These are phyloP conservation scores for Nigrospora oryzae DNA, from an alignment of 2,329 filamentous ascomycete species.

Conservation along the genomic window DNA sequence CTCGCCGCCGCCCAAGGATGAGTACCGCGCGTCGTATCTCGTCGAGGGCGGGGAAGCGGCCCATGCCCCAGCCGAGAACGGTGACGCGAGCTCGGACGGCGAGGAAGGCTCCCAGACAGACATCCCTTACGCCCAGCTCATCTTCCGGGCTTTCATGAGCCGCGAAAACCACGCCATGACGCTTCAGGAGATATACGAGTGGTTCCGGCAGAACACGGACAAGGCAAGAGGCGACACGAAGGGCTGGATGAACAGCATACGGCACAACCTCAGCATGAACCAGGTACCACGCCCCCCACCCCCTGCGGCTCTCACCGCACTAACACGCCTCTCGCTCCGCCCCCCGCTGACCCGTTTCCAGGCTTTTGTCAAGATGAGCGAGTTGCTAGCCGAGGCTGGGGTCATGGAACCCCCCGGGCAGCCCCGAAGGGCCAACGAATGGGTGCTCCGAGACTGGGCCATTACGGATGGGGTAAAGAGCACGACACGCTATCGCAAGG, in stretches of 20 bases:
- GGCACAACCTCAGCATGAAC: constrained; percentile 96
- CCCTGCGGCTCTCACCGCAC: neutral
- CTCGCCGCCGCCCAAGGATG: constrained; percentile 1
- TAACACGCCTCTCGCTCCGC: too few species aligned
- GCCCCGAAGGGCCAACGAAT: constrained; percentile 62
- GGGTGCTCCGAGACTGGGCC: constrained; percentile 68
- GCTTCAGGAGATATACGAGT: constrained; percentile 80
- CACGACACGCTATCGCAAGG: constrained; percentile 70
- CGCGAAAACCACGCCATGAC: constrained; percentile 61
- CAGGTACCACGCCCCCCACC: constrained; percentile 46
- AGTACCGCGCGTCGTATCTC: neutral
- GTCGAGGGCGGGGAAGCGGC: constrained; percentile 3
- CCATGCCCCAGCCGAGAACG: neutral
- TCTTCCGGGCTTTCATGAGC: constrained; percentile 67
- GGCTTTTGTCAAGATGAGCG: too few species aligned
- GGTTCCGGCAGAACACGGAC: constrained; percentile 75
- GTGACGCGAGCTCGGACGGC: constrained; percentile 13
- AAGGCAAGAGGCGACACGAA: constrained; percentile 58
- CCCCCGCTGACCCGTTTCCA: too few species aligned
- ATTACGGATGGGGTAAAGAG: constrained; percentile 67
- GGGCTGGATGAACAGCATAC: constrained; percentile 93
- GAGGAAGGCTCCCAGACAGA: constrained; percentile 26
- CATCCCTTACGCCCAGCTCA: constrained; percentile 73
- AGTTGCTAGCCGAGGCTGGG: too few species aligned
- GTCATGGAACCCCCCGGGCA: constrained; percentile 27